Percentiles rank a stretch among this genome's conserved stretches.
phyloP scores from a whole-genome alignment of 1,284 basidiomycete species.

The Cutaneotrichosporon spelunceum region DNA sequence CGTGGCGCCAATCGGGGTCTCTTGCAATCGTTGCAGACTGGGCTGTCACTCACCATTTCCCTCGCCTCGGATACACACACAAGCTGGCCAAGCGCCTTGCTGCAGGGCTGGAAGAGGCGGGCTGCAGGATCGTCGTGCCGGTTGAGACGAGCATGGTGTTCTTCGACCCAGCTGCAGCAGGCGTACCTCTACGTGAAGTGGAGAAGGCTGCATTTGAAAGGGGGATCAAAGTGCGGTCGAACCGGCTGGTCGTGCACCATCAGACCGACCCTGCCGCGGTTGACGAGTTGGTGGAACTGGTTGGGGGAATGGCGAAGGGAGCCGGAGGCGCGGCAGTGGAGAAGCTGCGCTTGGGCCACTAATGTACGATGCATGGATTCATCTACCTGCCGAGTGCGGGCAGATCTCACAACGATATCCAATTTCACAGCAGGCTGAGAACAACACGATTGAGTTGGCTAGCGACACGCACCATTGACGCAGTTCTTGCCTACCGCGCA shows the following conservation, averaged over 20 bases:
- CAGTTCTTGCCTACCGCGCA: background rate
- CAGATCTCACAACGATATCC: no score
- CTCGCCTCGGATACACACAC: conserved; percentile 72
- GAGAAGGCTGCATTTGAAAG: conserved; percentile 61
- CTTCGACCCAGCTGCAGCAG: conserved; percentile 56
- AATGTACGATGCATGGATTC: background rate
- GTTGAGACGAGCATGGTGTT: conserved; percentile 83
- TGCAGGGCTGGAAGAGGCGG: conserved; percentile 68
- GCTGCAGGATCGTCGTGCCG: conserved; percentile 67
- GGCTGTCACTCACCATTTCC: conserved; percentile 78
- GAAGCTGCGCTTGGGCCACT: conserved; percentile 1
- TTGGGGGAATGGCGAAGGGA: conserved; percentile 18
- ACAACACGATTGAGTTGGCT: background rate
- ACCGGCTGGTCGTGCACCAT: conserved; percentile 77
- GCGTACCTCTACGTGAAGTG: conserved; percentile 64
- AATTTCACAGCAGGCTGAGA: background rate
- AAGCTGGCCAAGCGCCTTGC: conserved; percentile 68
- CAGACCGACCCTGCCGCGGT: conserved; percentile 72
- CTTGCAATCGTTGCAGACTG: conserved; percentile 81
- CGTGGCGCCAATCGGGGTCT: conserved; percentile 86
- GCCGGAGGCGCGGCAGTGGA: background rate
- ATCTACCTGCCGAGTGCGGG: no score
- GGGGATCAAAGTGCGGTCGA: conserved; percentile 61
- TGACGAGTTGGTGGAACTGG: conserved; percentile 47
- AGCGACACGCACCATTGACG: background rate